Evolutionary conservation across 106 monocot species (phyloP).

Genomic region (Phalaenopsis aphrodite): DNA sequence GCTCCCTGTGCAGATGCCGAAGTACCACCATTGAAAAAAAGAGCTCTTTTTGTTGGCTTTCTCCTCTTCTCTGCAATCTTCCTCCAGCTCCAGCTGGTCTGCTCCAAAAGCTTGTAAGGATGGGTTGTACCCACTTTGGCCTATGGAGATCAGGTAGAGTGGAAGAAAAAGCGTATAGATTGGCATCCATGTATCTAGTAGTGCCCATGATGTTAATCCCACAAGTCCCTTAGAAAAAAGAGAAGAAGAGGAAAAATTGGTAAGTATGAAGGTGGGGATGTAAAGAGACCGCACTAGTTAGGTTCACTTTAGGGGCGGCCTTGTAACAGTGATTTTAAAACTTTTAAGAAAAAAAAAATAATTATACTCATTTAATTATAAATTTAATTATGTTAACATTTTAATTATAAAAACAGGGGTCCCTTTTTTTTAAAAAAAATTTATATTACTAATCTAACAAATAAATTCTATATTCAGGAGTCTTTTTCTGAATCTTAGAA

Average conservation of each 20-base stretch:
- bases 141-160: constrained; percentile 83
- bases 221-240: constrained; percentile 47
- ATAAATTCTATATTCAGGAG: too few relatives aligned
- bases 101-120: constrained; percentile 97
- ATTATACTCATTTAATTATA: too few relatives aligned
- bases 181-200: constrained; percentile 64
- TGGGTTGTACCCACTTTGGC: constrained; percentile 87
- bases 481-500: too few relatives aligned
- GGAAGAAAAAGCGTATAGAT: constrained; percentile 57
- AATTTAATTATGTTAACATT: too few relatives aligned
- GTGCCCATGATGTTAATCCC: constrained; percentile 66
- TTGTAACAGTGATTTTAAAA: too few relatives aligned
- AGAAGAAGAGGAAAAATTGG: neutral
- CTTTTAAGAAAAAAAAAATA: neutral
- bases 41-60: constrained; percentile 37
- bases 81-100: constrained; percentile 57
- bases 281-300: too few relatives aligned
- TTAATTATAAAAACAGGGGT: too few relatives aligned
- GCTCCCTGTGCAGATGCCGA: constrained; percentile 85
- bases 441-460: too few relatives aligned
- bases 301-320: too few relatives aligned
- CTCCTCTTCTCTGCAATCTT: constrained; percentile 32
- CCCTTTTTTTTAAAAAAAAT: too few relatives aligned
- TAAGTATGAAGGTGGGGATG: too few relatives aligned
- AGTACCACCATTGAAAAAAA: constrained; percentile 99